These are phyloP conservation scores for Penicillium sclerotigenum DNA, from an alignment of 2,329 filamentous ascomycete genomes.

Conservation along the genomic window DNA sequence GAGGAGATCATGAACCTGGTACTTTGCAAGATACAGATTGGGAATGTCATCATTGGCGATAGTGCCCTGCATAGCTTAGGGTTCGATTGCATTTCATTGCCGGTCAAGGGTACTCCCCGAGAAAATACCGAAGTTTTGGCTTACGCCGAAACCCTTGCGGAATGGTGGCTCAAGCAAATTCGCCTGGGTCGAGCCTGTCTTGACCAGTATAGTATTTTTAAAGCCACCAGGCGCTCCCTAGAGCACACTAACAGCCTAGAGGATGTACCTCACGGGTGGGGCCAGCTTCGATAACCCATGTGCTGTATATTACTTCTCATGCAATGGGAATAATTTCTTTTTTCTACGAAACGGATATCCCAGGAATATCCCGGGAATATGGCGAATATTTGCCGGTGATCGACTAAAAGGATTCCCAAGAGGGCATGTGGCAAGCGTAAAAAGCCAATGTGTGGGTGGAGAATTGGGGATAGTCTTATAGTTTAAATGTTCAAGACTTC, in stretches of 20 bases:
- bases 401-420: background rate
- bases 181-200: background rate
- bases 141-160: background rate
- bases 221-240: background rate
- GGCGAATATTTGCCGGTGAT: background rate
- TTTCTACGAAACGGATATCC: background rate
- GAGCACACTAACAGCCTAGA: background rate
- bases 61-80: background rate
- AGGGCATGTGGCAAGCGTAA: background rate
- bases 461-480: background rate
- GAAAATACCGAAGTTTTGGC: background rate
- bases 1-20: background rate
- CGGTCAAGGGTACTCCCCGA: background rate
- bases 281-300: no score
- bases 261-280: background rate
- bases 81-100: background rate
- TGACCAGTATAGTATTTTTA: constrained; percentile 1
- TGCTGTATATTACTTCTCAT: background rate
- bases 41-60: background rate
- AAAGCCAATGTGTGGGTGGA: constrained; percentile 1
- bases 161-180: background rate
- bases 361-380: no score
- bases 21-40: background rate
- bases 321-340: background rate
- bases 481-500: background rate